These are phyloP conservation scores for Penicillium crustosum DNA, from an alignment of 2,329 filamentous ascomycete species.

Conservation along the genomic window DNA sequence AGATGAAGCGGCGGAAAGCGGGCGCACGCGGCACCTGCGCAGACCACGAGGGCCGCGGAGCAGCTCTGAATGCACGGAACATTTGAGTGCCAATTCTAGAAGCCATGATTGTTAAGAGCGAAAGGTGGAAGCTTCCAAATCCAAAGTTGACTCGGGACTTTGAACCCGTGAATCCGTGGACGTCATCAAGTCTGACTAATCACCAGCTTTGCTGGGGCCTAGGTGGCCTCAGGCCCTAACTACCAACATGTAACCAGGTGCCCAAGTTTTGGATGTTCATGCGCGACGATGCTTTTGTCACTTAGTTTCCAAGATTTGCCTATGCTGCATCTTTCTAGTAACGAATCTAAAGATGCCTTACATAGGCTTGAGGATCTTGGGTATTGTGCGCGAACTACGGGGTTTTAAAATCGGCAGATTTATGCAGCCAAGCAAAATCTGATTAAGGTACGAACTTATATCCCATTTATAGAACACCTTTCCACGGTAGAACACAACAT, in stretches of 20 bases:
- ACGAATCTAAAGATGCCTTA: background rate
- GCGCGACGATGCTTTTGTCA: background rate
- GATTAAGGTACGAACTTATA: background rate
- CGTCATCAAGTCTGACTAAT: conserved; percentile 5
- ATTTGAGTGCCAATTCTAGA: conserved; percentile 28
- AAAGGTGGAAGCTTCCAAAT: background rate
- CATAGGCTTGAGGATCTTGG: background rate
- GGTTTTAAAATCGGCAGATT: background rate
- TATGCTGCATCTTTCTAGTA: background rate
- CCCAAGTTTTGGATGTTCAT: background rate
- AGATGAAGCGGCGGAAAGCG: conserved; percentile 31
- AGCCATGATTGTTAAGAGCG: conserved; percentile 26
- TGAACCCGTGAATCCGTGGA: background rate
- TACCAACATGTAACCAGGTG: background rate
- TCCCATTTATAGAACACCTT: background rate
- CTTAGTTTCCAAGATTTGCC: background rate
- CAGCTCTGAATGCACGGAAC: conserved; percentile 27
- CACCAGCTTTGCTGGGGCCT: background rate
- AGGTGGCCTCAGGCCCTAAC: background rate
- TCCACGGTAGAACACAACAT: background rate
- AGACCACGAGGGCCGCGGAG: conserved; percentile 24
- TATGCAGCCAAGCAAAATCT: background rate
- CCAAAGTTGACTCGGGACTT: conserved; percentile 7
- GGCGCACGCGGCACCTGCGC: conserved; percentile 27
- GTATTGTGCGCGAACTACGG: background rate